phyloP scores from a whole-genome alignment of 148 eudicot genomes.

The Camellia sinensis region DNA sequence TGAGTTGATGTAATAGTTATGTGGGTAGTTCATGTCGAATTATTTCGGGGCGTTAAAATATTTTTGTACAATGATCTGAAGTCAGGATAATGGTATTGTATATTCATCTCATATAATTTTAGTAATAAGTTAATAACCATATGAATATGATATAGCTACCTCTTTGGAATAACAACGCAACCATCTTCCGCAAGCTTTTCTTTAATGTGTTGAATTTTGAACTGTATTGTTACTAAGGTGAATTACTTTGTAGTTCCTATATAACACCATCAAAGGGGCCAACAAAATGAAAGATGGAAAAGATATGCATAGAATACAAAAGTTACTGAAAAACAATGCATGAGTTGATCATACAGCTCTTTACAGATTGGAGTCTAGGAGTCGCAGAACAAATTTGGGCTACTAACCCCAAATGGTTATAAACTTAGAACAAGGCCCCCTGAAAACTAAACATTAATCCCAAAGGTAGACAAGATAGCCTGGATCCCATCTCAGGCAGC shows the following conservation, averaged over 20 bases:
- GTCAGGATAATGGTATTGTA: too few relatives aligned
- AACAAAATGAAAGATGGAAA: neutral
- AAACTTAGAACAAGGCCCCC: constrained; percentile 4
- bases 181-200: neutral
- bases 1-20: too few relatives aligned
- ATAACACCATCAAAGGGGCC: neutral
- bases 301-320: neutral
- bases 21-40: too few relatives aligned
- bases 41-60: too few relatives aligned
- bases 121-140: neutral
- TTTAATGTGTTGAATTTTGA: too few relatives aligned
- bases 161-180: neutral
- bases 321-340: neutral
- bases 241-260: neutral
- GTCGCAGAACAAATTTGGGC: neutral
- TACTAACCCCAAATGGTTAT: constrained; percentile 2
- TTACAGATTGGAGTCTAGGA: neutral
- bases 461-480: neutral
- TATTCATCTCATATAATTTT: neutral
- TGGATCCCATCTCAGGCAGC: neutral
- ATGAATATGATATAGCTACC: neutral
- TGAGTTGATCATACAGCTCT: neutral
- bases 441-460: neutral
- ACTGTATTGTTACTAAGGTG: neutral
- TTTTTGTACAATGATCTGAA: neutral